Conservation (phyloP, 2,329 filamentous ascomycete species). For the Chrysoporthe deuterocubensis region DNA sequence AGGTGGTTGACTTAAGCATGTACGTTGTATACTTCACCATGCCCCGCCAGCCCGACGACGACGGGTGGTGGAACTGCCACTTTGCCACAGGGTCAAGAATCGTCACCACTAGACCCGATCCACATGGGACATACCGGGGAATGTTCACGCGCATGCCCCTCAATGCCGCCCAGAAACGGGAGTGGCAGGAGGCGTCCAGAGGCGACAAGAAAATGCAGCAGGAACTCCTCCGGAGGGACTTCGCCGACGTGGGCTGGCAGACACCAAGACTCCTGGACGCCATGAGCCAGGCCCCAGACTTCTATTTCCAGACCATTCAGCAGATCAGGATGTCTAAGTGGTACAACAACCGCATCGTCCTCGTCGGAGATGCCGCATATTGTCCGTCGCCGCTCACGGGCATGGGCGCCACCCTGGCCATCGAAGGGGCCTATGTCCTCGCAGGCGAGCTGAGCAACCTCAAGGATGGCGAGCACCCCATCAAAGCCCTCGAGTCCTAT, state of each 20-base stretch:
- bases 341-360: constrained; percentile 50
- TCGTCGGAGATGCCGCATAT: constrained; percentile 59
- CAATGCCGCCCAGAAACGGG: not conserved
- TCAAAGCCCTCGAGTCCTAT: constrained; percentile 45
- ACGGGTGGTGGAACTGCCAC: constrained; percentile 10
- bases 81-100: constrained; percentile 1
- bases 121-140: constrained; percentile 3
- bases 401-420: constrained; percentile 52
- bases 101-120: constrained; percentile 4
- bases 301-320: constrained; percentile 49
- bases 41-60: not conserved
- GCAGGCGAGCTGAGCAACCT: constrained; percentile 52
- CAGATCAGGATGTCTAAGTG: constrained; percentile 49
- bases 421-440: constrained; percentile 58
- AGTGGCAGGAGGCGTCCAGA: not conserved
- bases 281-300: constrained; percentile 45
- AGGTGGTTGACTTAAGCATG: constrained; percentile 32
- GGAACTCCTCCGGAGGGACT: not conserved
- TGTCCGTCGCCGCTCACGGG: constrained; percentile 53
- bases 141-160: constrained; percentile 9
- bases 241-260: constrained; percentile 46
- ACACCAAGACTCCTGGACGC: constrained; percentile 45
- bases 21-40: constrained; percentile 8
- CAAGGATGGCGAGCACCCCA: constrained; percentile 31
- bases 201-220: constrained; percentile 3